Evolutionary conservation across 495 filamentous ascomycete species (phyloP), one percentile per base, ranked within the genome.

Genomic region (Bacidia gigantensis): DNA sequence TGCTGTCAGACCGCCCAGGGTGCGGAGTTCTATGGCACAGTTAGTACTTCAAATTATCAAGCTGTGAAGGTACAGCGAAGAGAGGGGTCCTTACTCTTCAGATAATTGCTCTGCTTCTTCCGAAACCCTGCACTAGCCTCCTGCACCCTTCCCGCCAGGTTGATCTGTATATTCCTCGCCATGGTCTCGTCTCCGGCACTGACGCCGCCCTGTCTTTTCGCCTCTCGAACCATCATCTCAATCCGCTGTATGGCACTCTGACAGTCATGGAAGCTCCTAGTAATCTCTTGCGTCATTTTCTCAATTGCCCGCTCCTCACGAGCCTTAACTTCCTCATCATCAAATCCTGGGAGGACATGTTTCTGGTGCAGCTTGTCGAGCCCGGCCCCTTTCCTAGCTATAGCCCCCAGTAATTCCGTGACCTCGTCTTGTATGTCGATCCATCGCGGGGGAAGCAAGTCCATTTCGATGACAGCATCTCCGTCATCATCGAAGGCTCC

Each of bases 401-500:
- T 86, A 50, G 83, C 81, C 50, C 76, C 71, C n/a, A 98, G 72
- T 17, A 84, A 64, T 32, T 95, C 87, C 7, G 84, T 81, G 44
- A 97, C 88, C 62, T 97, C 89, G 58, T 96, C 92, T 61, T 87
- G 87, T 52, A 96, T 74, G 68, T 98, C 93, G 52, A 88, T 80
- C 93, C 92, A 98, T 49, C 90, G 82, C 38, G 93, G 92, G 0
- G 92, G 93, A 10, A 98, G 75, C 11, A 95, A 72, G 67, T 96
- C 90, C 92, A 98, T 97, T 72, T 98, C 92, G 57, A 98, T 98
- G 47, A 98, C 79, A 17, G 87, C 84, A 65, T 97, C 92, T 56
- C 89, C 90, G 64, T 95, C 88, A 14, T 85, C 79, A 44, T 89
- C 84, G 65, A 84, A 85, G 43, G 77, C 83, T 54, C 76, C 81